Evolutionary conservation across 1,139 yeast genomes (phyloP).

Genomic region (Geotrichum aggregatum): DNA sequence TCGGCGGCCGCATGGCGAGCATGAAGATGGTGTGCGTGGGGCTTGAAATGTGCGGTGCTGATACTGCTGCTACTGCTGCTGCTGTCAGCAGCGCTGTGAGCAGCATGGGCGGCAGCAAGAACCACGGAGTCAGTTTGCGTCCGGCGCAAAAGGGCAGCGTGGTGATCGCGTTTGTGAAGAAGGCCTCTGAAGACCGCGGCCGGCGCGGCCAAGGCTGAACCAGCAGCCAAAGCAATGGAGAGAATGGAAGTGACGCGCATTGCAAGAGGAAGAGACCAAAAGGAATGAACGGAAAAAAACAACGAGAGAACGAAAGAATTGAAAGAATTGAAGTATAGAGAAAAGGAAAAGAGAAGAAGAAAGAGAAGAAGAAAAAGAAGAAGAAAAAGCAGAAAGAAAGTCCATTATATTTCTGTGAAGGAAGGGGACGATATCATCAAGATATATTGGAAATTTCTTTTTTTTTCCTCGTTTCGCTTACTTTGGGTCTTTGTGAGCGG

Average conservation of each 20-base stretch:
- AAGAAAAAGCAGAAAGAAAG: conserved; percentile 6
- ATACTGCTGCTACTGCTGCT: too few species aligned
- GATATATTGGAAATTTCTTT: not conserved
- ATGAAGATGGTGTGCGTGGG: not conserved
- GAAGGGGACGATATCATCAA: not conserved
- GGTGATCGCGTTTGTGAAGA: conserved; percentile 13
- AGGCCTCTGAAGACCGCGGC: conserved; percentile 12
- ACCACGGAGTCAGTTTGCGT: not conserved
- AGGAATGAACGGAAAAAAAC: not conserved
- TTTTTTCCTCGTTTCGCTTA: too few species aligned
- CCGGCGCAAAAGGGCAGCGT: conserved; percentile 3
- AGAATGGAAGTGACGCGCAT: conserved; percentile 9
- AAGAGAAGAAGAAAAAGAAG: not conserved
- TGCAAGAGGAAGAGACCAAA: not conserved
- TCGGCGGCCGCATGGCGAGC: not conserved
- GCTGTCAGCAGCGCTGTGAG: not conserved
- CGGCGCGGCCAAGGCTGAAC: conserved; percentile 22
- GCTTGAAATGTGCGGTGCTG: not conserved
- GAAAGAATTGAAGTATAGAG: not conserved
- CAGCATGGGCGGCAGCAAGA: not conserved
- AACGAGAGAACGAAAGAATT: not conserved
- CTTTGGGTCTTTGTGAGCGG: too few species aligned
- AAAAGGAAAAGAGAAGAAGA: conserved; percentile 1
- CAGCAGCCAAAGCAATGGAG: conserved; percentile 18
- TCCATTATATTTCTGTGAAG: not conserved